Evolutionary conservation across 306 rosid genomes (phyloP), one percentile per base, ranked within the genome.

Genomic region (Geum urbanum): DNA sequence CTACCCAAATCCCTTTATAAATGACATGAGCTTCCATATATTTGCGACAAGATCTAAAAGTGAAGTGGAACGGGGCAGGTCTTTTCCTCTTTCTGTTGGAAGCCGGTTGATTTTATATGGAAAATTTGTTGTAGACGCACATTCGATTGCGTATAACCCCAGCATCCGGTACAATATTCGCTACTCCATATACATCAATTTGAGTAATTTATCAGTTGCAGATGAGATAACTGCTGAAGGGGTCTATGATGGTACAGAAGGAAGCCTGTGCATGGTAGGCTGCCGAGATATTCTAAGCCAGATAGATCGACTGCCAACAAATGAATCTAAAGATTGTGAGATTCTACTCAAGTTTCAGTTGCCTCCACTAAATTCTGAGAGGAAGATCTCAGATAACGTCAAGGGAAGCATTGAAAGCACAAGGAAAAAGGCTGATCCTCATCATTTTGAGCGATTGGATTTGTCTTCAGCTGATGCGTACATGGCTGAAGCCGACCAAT

Each of bases 241-340:
- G 72, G 32, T 65, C 24, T 85, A 81, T 83, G 78, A 83, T 81
- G 63, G 79, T 9, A 67, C 70, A 71, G n/a, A 78, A 32, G 92
- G 92, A 75, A 79, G 22, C 52, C 69, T 87, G 74, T 88, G 90
- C 51, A 88, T 83, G 94, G 67, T 88, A 35, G 94, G 94, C 58
- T 88, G 88, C 71, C 68, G 87, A 10, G 20, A 74, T 49, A n/a
- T n/a, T n/a, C 22, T 81, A 47, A 35, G 16, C 50, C 66, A 50
- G 7, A 64, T 65, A 8, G 16, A 15, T 20, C 73, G n/a, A 20
- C 70, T 8, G 50, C 57, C 71, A 62, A 47, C 9, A n/a, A 39
- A 50, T 19, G 63, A 51, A 22, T 75, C 78, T 20, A 10, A 64
- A 51, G 94, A 88, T 22, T 88, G 90, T 77, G 73, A 76, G 39